phyloP scores from a whole-genome alignment of 257 asterid species.

The Anisodus acutangulus region DNA sequence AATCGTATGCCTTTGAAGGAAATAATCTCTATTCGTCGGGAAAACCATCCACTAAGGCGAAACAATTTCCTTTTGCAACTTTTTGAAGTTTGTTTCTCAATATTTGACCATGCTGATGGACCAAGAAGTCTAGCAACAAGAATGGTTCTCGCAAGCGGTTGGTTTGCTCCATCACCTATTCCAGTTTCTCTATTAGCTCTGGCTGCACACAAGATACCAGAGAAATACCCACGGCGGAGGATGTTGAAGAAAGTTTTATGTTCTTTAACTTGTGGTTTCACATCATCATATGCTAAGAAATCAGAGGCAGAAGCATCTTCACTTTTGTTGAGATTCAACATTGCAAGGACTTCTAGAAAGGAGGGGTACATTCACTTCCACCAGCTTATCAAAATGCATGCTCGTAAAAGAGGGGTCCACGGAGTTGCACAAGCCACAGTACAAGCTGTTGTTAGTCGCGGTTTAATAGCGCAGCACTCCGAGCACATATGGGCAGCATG shows the following conservation, averaged over 20 bases:
- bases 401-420: slow-evolving; percentile 58
- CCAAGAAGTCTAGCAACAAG: slow-evolving; percentile 87
- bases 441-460: slow-evolving; percentile 59
- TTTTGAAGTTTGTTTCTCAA: slow-evolving; percentile 92
- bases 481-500: slow-evolving; percentile 91
- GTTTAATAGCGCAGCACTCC: slow-evolving; percentile 48
- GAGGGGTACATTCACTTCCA: slow-evolving; percentile 65
- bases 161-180: slow-evolving; percentile 86
- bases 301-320: slow-evolving; percentile 79
- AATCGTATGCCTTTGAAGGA: slow-evolving; percentile 78
- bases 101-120: slow-evolving; percentile 93
- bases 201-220: slow-evolving; percentile 83
- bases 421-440: slow-evolving; percentile 74
- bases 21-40: slow-evolving; percentile 58
- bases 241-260: slow-evolving; percentile 65
- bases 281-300: slow-evolving; percentile 66
- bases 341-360: slow-evolving; percentile 57
- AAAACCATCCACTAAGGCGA: slow-evolving; percentile 62
- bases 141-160: slow-evolving; percentile 89
- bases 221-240: slow-evolving; percentile 60
- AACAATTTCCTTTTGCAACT: slow-evolving; percentile 83
- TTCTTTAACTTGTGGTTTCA: slow-evolving; percentile 68
- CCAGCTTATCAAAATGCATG: slow-evolving; percentile 58
- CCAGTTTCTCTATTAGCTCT: slow-evolving; percentile 63
- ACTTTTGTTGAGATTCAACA: slow-evolving; percentile 58